These are phyloP conservation scores for Lactifluus rugatus DNA, from an alignment of 768 basidiomycete genomes.

Conservation along the genomic window DNA sequence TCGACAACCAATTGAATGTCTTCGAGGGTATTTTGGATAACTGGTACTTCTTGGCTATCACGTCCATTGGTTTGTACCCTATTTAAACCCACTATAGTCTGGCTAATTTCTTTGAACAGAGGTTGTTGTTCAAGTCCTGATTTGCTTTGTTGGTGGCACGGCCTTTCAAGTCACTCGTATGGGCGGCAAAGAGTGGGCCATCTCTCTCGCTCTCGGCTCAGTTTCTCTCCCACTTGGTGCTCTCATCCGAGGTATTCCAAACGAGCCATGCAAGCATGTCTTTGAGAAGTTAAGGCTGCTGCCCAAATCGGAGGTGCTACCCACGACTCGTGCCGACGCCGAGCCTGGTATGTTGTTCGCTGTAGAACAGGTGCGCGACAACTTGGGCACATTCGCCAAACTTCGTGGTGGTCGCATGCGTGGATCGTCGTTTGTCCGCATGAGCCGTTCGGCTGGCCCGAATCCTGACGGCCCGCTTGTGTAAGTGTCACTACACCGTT, in stretches of 20 bases:
- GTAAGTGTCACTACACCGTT: constrained; percentile 32
- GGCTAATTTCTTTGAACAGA: constrained; percentile 38
- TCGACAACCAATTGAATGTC: constrained; percentile 82
- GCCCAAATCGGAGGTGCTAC: constrained; percentile 55
- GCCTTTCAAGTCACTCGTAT: constrained; percentile 85
- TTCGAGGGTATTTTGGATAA: constrained; percentile 77
- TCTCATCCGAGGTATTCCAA: constrained; percentile 73
- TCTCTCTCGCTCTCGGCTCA: constrained; percentile 78
- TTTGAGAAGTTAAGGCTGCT: constrained; percentile 50
- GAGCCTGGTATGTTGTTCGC: constrained; percentile 67
- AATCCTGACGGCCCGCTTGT: constrained; percentile 39
- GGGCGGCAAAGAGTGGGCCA: constrained; percentile 82
- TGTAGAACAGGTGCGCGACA: constrained; percentile 75
- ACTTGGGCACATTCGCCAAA: constrained; percentile 71
- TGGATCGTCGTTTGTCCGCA: constrained; percentile 75
- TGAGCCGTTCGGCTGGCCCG: constrained; percentile 56
- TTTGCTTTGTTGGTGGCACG: constrained; percentile 84
- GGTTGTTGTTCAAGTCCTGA: constrained; percentile 75
- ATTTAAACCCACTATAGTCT: not conserved
- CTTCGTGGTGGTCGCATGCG: constrained; percentile 85
- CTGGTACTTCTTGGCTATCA: constrained; percentile 77
- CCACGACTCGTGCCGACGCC: constrained; percentile 48
- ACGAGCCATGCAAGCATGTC: constrained; percentile 60
- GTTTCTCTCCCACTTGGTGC: constrained; percentile 84
- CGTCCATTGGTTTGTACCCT: constrained; percentile 58